Conservation (phyloP, 768 basidiomycete genomes). For the Tephrocybe sp. region DNA sequence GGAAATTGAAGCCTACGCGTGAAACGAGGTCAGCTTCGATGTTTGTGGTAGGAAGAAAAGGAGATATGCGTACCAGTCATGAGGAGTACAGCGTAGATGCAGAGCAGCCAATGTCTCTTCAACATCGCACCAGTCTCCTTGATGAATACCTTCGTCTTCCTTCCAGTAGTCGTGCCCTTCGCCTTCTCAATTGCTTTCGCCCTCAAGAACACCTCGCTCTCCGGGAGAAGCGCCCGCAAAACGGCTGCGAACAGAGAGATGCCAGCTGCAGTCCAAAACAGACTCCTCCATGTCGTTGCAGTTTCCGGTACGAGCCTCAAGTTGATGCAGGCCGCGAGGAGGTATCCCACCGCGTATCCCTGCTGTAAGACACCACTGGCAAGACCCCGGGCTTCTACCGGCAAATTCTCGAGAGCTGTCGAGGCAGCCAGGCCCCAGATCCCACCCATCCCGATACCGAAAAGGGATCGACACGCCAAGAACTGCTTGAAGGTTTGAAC, state of each 20-base stretch:
- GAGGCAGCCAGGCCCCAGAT: constrained; percentile 84
- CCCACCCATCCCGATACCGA: constrained; percentile 87
- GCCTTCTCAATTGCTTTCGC: constrained; percentile 56
- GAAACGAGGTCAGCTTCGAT: background rate
- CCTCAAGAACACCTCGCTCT: constrained; percentile 69
- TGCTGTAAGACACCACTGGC: constrained; percentile 84
- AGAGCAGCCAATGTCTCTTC: constrained; percentile 75
- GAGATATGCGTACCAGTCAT: constrained; percentile 15
- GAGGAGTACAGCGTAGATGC: constrained; percentile 67
- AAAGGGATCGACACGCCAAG: constrained; percentile 77
- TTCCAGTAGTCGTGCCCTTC: constrained; percentile 52
- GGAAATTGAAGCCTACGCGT: constrained; percentile 47
- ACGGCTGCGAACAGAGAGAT: constrained; percentile 68
- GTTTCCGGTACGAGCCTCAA: constrained; percentile 55
- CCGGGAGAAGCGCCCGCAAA: constrained; percentile 68
- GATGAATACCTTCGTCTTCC: constrained; percentile 72
- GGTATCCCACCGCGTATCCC: constrained; percentile 84
- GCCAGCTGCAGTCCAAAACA: constrained; percentile 81
- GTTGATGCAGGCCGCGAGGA: constrained; percentile 83
- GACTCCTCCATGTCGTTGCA: constrained; percentile 56
- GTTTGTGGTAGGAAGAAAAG: background rate
- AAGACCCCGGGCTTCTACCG: constrained; percentile 81
- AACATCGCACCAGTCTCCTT: constrained; percentile 74
- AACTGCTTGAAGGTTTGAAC: constrained; percentile 74
- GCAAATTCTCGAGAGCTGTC: constrained; percentile 86